A percentile compares a stretch with the other conserved stretches of the same genome.
Conservation (phyloP, 805 yeast species). For the Lachancea quebecensis region DNA sequence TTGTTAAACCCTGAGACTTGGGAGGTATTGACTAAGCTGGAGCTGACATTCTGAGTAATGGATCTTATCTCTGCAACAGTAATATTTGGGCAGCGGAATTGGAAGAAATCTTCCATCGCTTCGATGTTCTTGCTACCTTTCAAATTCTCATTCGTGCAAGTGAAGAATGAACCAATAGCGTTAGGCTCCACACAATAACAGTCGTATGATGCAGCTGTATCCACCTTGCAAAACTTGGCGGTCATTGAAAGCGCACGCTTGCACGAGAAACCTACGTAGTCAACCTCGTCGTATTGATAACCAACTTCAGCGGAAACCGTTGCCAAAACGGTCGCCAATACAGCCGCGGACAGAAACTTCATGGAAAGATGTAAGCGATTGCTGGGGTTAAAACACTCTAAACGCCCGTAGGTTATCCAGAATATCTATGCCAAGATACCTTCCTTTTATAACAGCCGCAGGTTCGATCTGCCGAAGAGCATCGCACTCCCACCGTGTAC, state of each 20-base stretch:
- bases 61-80: slow-evolving; percentile 32
- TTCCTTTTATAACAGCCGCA: too few species aligned
- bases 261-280: slow-evolving; percentile 21
- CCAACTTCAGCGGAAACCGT: slow-evolving; percentile 1
- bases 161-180: slow-evolving; percentile 28
- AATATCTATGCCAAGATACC: too few species aligned
- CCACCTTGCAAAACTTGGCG: slow-evolving; percentile 21
- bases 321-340: neutral
- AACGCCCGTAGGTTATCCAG: too few species aligned
- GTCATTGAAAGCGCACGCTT: slow-evolving; percentile 18
- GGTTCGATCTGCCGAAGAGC: too few species aligned
- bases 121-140: slow-evolving; percentile 8
- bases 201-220: slow-evolving; percentile 14
- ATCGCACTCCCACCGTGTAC: too few species aligned
- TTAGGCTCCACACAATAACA: slow-evolving; percentile 26
- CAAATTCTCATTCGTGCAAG: slow-evolving; percentile 23
- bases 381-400: too few species aligned
- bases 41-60: slow-evolving; percentile 41
- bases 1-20: slow-evolving; percentile 31
- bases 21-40: slow-evolving; percentile 34
- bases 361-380: neutral
- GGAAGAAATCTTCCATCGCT: slow-evolving; percentile 18
- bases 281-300: slow-evolving; percentile 15
- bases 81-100: slow-evolving; percentile 28
- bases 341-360: neutral